Evolutionary conservation across 140 eudicot genomes (phyloP).

Genomic region (Erigeron philadelphicus): DNA sequence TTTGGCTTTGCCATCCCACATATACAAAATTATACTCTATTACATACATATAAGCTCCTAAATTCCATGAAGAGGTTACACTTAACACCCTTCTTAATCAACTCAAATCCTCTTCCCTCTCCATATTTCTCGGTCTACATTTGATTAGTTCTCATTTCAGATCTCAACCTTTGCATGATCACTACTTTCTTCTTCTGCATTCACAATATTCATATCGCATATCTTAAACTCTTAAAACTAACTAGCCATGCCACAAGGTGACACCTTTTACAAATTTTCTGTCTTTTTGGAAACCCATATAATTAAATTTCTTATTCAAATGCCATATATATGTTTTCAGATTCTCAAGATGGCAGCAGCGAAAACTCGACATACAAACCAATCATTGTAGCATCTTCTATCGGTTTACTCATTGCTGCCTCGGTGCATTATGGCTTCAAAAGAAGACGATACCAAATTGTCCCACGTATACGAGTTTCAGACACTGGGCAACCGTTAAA

Average conservation of each 20-base stretch:
- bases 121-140: conserved; percentile 31
- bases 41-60: background rate
- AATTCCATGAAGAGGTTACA: conserved; percentile 4
- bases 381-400: conserved; percentile 67
- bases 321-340: conserved; percentile 26
- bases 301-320: conserved; percentile 8
- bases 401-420: conserved; percentile 69
- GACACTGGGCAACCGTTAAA: conserved; percentile 50
- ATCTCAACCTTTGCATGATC: conserved; percentile 28
- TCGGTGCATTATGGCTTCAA: conserved; percentile 53
- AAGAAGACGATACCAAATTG: conserved; percentile 39
- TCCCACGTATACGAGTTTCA: conserved; percentile 52
- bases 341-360: conserved; percentile 22
- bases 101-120: conserved; percentile 30
- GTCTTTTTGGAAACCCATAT: background rate
- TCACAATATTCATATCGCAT: conserved; percentile 12
- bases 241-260: background rate
- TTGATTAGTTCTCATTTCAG: conserved; percentile 36
- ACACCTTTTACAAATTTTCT: background rate
- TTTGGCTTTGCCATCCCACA: too few species aligned
- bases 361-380: conserved; percentile 45
- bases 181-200: conserved; percentile 20
- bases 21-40: background rate
- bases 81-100: conserved; percentile 27
- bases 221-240: conserved; percentile 7